Base-by-base conservation (phyloP, 2,329 filamentous ascomycete species). In the Penicillium sp. region DNA sequence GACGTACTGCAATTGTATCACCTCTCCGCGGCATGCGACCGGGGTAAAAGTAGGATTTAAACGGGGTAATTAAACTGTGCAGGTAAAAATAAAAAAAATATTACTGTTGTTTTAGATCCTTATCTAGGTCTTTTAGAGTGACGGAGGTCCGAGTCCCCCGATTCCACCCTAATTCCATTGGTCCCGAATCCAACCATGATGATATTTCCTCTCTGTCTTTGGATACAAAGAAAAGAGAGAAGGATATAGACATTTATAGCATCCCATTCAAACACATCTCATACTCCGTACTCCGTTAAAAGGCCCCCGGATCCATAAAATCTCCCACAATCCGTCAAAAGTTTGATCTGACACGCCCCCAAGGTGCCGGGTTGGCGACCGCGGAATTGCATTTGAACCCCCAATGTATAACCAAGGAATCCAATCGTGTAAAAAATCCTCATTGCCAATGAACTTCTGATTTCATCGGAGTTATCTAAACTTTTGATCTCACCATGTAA, bases 1-100 rank as follows among this genome's bases (percentile, higher is more conserved):
- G 58, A 65, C 63, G 63, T 60, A 63, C 45, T 37, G 21, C 50
- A 39, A 57, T 51, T 56, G 57, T 66, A 60, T 52, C 46, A 63
- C 62, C 43, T 39, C 47, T 41, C 45, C 31, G 44, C 48, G 48
- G 45, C 10, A 43, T 29, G 51, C 31, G 47, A 54, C 51, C 33
- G 48, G 47, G 33, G 48, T 35, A 29, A 22, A 51, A 39, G 22
- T 31, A 45, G n/a, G 19, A 41, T 19, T 14, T 41, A 21, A 53
- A 46, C 21, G 26, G 43, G 24, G 43, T 26, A 47, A 31, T 47
- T 3, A 21, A 47, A 19, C 24, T 44, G 45, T 11, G 26, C 27
- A 26, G 24, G 26, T n/a, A n/a, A n/a, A n/a, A n/a, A n/a, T n/a
- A n/a, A n/a, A n/a, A n/a, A n/a, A n/a, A n/a, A n/a, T n/a, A n/a